Evolutionary conservation across 1,284 basidiomycete species (phyloP).

Genomic region (Ceratobasidium sp.): DNA sequence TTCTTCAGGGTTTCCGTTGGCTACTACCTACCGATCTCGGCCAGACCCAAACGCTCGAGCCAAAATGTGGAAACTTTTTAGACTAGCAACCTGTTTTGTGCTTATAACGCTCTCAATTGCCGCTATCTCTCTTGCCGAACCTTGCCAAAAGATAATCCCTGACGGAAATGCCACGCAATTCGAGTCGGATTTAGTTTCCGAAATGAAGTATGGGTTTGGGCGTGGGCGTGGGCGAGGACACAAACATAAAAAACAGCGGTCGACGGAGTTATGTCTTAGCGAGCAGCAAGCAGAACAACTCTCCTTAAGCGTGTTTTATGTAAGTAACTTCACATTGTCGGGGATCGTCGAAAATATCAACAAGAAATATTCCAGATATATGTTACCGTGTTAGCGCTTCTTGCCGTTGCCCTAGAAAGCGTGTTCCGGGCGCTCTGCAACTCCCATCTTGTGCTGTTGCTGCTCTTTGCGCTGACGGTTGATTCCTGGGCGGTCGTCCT

Average conservation of each 20-base stretch:
- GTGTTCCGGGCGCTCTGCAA: constrained; percentile 2
- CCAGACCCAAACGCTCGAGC: constrained; percentile 6
- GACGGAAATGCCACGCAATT: background rate
- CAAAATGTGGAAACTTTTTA: constrained; percentile 26
- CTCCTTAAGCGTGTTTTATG: constrained; percentile 5
- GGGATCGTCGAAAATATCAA: background rate
- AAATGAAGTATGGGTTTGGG: constrained; percentile 1
- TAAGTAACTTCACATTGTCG: background rate
- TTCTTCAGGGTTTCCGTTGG: constrained; percentile 4
- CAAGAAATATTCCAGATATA: background rate
- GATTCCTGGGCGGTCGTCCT: constrained; percentile 5
- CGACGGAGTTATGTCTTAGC: constrained; percentile 12
- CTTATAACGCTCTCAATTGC: constrained; percentile 9
- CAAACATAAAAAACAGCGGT: background rate
- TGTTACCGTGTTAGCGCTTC: constrained; percentile 2
- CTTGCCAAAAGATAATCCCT: background rate
- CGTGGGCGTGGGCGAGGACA: background rate
- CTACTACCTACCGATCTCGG: background rate
- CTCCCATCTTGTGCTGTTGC: background rate
- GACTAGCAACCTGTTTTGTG: constrained; percentile 13
- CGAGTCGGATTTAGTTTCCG: background rate
- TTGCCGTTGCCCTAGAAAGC: constrained; percentile 10
- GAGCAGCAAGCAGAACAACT: constrained; percentile 11
- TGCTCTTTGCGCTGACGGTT: background rate
- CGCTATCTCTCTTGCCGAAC: constrained; percentile 3